Percentiles rank a stretch among this genome's conserved stretches.
Conservation (phyloP, 169 alveolate genomes). For the Ichthyophthirius multifiliis region DNA sequence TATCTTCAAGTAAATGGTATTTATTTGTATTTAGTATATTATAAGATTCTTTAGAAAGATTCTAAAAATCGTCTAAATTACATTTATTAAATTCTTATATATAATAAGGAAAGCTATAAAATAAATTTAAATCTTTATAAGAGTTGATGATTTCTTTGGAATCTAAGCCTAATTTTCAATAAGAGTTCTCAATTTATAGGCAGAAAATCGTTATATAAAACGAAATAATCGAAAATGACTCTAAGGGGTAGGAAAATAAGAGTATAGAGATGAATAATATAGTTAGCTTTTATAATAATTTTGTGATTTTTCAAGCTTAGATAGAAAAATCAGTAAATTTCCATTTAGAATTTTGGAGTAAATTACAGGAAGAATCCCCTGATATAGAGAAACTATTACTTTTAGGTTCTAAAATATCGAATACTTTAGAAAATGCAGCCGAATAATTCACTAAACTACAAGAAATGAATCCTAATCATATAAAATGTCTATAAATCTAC, state of each 20-base stretch:
- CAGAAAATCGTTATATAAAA: slow-evolving; percentile 37
- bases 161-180: slow-evolving; percentile 31
- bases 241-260: slow-evolving; percentile 26
- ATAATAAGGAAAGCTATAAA: slow-evolving; percentile 25
- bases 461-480: slow-evolving; percentile 40
- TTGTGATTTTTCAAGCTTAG: slow-evolving; percentile 11
- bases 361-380: slow-evolving; percentile 38
- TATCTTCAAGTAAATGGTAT: slow-evolving; percentile 25
- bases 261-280: slow-evolving; percentile 32
- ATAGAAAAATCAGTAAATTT: slow-evolving; percentile 34
- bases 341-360: slow-evolving; percentile 45
- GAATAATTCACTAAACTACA: slow-evolving; percentile 14
- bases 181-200: slow-evolving; percentile 36
- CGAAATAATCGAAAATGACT: slow-evolving; percentile 39
- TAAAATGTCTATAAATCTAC: slow-evolving; percentile 25
- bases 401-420: slow-evolving; percentile 41
- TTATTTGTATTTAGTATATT: not conserved
- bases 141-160: slow-evolving; percentile 34
- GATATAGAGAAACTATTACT: slow-evolving; percentile 36
- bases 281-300: slow-evolving; percentile 27
- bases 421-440: slow-evolving; percentile 22
- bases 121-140: slow-evolving; percentile 40
- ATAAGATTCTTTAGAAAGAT: slow-evolving; percentile 28
- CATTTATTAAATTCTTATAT: slow-evolving; percentile 27
- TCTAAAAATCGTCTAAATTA: slow-evolving; percentile 26